phyloP scores from a whole-genome alignment of 2,329 filamentous ascomycete species.

The Tolypocladium ovalisporum region DNA sequence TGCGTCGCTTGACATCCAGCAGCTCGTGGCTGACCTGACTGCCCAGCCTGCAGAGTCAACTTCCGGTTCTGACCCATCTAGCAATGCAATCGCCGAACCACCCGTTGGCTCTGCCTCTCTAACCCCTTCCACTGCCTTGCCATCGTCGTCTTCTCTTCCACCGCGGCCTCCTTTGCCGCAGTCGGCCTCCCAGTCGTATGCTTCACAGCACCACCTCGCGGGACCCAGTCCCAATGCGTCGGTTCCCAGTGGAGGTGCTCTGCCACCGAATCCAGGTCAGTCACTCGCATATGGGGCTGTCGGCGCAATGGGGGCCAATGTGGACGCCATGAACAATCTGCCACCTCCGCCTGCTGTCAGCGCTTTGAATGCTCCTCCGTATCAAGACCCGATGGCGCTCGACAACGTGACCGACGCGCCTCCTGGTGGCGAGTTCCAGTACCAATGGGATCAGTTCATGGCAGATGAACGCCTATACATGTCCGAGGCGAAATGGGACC shows the following conservation, averaged over 20 bases:
- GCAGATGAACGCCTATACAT: conserved; percentile 65
- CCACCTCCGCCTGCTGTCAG: conserved; percentile 15
- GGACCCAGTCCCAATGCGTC: conserved; percentile 19
- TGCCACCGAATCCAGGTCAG: conserved; percentile 20
- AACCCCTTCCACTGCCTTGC: conserved; percentile 20
- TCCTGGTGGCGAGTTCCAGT: conserved; percentile 42
- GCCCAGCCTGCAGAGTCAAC: conserved; percentile 19
- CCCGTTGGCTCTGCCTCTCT: conserved; percentile 17
- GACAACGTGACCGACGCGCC: conserved; percentile 16
- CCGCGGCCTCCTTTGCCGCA: conserved; percentile 32
- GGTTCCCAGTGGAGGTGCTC: conserved; percentile 11
- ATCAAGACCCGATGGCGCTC: conserved; percentile 15
- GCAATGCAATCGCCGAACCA: conserved; percentile 13
- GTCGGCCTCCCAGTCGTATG: conserved; percentile 23
- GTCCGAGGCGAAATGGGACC: conserved; percentile 69
- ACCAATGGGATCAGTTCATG: conserved; percentile 62
- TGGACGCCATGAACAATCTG: conserved; percentile 18
- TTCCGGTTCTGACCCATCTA: conserved; percentile 17
- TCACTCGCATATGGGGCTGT: conserved; percentile 20
- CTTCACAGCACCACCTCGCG: conserved; percentile 23
- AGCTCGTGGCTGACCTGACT: conserved; percentile 30
- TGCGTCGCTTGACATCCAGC: conserved; percentile 25
- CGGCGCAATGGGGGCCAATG: conserved; percentile 18
- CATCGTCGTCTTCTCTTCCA: conserved; percentile 32
- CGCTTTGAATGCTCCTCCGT: conserved; percentile 20